A percentile compares a stretch with the other conserved stretches of the same genome.
Conservation (phyloP, 1,139 yeast species). For the Scheffersomyces quercinus region DNA sequence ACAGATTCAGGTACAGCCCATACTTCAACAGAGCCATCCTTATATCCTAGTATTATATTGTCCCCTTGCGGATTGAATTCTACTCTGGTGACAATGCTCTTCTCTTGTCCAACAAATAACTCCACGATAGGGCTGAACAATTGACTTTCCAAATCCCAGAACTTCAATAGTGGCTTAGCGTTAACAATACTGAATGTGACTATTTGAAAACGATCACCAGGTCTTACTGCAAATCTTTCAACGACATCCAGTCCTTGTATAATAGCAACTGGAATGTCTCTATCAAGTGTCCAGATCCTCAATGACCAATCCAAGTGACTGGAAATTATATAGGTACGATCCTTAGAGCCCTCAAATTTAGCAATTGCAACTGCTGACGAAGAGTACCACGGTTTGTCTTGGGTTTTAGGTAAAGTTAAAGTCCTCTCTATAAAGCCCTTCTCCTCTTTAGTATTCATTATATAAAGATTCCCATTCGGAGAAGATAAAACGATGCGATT, state of each 20-base stretch:
- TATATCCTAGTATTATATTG: constrained; percentile 24
- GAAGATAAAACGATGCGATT: constrained; percentile 44
- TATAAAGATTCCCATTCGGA: constrained; percentile 49
- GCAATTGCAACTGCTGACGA: too few species aligned
- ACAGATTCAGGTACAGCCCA: constrained; percentile 20
- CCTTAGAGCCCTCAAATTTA: too few species aligned
- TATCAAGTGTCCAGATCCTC: constrained; percentile 21
- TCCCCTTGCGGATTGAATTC: constrained; percentile 24
- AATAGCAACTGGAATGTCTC: too few species aligned
- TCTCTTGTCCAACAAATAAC: constrained; percentile 13
- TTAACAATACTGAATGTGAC: constrained; percentile 44
- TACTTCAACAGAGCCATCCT: constrained; percentile 23
- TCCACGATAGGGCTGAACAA: constrained; percentile 39
- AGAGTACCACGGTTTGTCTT: too few species aligned
- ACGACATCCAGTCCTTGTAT: too few species aligned
- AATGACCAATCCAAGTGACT: constrained; percentile 34
- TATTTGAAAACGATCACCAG: constrained; percentile 33
- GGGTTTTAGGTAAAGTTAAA: not conserved
- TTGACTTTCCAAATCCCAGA: constrained; percentile 53
- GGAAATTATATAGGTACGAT: constrained; percentile 16
- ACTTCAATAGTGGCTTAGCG: constrained; percentile 37
- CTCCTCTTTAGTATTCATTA: constrained; percentile 26
- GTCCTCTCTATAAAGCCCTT: constrained; percentile 20
- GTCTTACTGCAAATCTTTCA: too few species aligned
- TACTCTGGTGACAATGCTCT: constrained; percentile 16